Conservation (phyloP, 768 basidiomycete species). For the Boletus tylopilopsis region DNA sequence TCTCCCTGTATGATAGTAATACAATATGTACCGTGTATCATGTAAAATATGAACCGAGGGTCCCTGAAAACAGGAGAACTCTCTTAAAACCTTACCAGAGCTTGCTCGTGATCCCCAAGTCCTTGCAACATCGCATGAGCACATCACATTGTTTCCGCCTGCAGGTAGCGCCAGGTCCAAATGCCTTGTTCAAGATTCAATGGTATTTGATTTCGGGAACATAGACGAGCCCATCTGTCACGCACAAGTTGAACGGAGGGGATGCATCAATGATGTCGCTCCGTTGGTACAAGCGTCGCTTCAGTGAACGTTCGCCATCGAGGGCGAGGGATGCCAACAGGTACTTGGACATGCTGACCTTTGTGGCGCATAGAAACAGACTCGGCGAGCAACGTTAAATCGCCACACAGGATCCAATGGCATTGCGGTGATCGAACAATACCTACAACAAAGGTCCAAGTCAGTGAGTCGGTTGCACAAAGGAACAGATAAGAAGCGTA, state of each 20-base stretch:
- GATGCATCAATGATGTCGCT: not conserved
- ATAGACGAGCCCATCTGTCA: no score
- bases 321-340: not conserved
- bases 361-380: not conserved
- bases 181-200: slow-evolving; percentile 85
- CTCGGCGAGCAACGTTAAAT: not conserved
- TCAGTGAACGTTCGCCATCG: not conserved
- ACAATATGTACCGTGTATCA: no score
- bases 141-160: slow-evolving; percentile 97
- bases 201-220: slow-evolving; percentile 99
- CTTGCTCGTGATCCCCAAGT: slow-evolving; percentile 93
- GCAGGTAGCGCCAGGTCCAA: slow-evolving; percentile 95
- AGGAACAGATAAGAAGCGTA: not conserved
- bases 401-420: not conserved
- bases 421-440: not conserved
- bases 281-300: not conserved
- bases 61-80: slow-evolving; percentile 56
- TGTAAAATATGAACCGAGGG: slow-evolving; percentile 95
- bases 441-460: not conserved
- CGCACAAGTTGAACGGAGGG: no score
- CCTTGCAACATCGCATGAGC: slow-evolving; percentile 96
- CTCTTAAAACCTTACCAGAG: slow-evolving; percentile 61
- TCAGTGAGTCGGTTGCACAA: no score
- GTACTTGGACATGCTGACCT: not conserved
- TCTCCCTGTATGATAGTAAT: no score